Evolutionary conservation across 768 basidiomycete genomes (phyloP), one percentile per base, ranked within the genome.

Genomic region (Rubroboletus satanas): DNA sequence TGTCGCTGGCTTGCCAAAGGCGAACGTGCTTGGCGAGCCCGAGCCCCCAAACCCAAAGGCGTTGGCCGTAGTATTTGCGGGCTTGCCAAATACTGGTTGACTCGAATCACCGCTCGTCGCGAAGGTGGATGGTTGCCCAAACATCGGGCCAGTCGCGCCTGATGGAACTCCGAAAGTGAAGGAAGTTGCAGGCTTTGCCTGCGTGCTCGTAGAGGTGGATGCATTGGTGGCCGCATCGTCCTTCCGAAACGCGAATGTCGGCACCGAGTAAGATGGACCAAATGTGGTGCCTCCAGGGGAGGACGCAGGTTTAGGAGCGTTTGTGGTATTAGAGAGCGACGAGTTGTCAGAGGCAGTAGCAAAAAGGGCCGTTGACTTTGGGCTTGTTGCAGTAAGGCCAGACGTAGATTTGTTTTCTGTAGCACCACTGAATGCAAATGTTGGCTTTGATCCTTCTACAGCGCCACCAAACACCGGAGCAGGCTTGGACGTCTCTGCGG

Each of bases 21-120:
- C 38, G 18, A 68, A 62, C 9, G 66, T 29, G 51, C 32, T 41
- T 9, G 59, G 42, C 28, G 64, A 50, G 28, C 49, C 38, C 28
- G 66, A 32, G 26, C 33, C 31, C n/a, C 52, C 57, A 53, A 75
- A 75, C 29, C 71, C 71, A 58, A 75, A 71, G 10, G 69, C 59
- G 55, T 63, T 68, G 2, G 70, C 57, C 5, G 62, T 57, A 12
- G 52, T n/a, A 33, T 59, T 59, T n/a, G 57, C 12, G 10, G 62
- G 57, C 31, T 59, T 71, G 29, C 55, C 52, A 43, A 66, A 56
- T 28, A 47, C 1, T 29, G 55, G 26, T 14, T 58, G 57, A 12
- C 36, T 52, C 18, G 59, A 52, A 32, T 57, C 49, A 26, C 50
- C 47, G 15, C 37, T 51, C 7, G 50, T 33, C 4, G 53, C 36